Evolutionary conservation across 345 rosid genomes (phyloP).

Genomic region (Trapa incisa): DNA sequence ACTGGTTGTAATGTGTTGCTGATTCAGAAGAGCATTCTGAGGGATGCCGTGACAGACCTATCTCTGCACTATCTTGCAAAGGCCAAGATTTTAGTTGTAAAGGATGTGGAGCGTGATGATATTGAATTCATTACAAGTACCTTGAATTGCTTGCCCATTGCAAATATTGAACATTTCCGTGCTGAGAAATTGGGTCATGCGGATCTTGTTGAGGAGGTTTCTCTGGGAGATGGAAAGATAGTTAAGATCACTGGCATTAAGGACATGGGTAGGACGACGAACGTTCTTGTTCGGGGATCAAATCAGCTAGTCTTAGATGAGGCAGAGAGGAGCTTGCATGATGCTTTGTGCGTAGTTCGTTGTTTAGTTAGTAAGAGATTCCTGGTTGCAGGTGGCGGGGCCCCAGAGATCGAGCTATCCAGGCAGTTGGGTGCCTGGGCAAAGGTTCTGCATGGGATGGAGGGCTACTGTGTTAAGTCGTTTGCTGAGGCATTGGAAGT

Average conservation of each 20-base stretch:
- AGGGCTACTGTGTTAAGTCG: constrained; percentile 77
- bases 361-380: constrained; percentile 84
- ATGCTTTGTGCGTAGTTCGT: constrained; percentile 87
- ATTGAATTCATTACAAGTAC: constrained; percentile 94
- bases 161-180: constrained; percentile 86
- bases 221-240: constrained; percentile 95
- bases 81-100: constrained; percentile 81
- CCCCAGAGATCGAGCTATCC: constrained; percentile 91
- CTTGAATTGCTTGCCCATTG: constrained; percentile 85
- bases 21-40: constrained; percentile 95
- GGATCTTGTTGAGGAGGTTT: constrained; percentile 81
- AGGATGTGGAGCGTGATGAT: constrained; percentile 95
- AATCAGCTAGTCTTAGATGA: constrained; percentile 83
- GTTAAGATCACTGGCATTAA: constrained; percentile 77
- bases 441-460: constrained; percentile 95
- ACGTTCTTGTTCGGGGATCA: constrained; percentile 88
- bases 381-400: constrained; percentile 98
- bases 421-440: constrained; percentile 99
- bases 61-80: constrained; percentile 90
- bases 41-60: constrained; percentile 93
- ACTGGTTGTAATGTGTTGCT: constrained; percentile 82
- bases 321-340: constrained; percentile 97
- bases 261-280: constrained; percentile 87
- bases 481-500: constrained; percentile 96
- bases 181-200: constrained; percentile 83